These are phyloP conservation scores for Colletotrichum incanum DNA, from an alignment of 2,329 filamentous ascomycete species.

Conservation along the genomic window DNA sequence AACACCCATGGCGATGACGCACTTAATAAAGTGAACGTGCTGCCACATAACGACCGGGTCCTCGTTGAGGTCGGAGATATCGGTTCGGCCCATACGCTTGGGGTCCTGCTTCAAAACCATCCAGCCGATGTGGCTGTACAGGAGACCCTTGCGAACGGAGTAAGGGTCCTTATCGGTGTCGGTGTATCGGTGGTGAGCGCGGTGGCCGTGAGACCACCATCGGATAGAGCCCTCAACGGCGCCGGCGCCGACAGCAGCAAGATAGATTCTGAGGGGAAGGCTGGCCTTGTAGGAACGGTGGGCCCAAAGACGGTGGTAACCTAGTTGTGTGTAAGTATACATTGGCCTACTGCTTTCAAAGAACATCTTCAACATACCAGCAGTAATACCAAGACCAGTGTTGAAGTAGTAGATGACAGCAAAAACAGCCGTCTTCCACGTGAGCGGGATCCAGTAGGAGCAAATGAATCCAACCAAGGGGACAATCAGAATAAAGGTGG, in stretches of 20 bases:
- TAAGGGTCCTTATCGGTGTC: slow-evolving; percentile 95
- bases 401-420: slow-evolving; percentile 87
- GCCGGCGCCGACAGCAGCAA: slow-evolving; percentile 85
- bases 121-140: slow-evolving; percentile 88
- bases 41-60: slow-evolving; percentile 90
- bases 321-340: slow-evolving; percentile 34
- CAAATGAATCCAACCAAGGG: slow-evolving; percentile 81
- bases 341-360: background rate
- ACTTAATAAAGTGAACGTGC: slow-evolving; percentile 88
- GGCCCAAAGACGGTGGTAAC: slow-evolving; percentile 83
- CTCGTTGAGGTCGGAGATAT: slow-evolving; percentile 90
- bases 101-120: slow-evolving; percentile 96
- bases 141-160: slow-evolving; percentile 88
- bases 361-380: slow-evolving; percentile 65
- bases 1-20: slow-evolving; percentile 83
- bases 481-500: slow-evolving; percentile 83
- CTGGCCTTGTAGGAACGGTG: slow-evolving; percentile 87
- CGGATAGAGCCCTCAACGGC: slow-evolving; percentile 89
- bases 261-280: slow-evolving; percentile 83
- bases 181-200: slow-evolving; percentile 92
- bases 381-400: slow-evolving; percentile 85
- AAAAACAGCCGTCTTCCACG: slow-evolving; percentile 80
- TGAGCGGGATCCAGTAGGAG: slow-evolving; percentile 84
- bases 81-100: slow-evolving; percentile 88
- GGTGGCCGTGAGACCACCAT: slow-evolving; percentile 92